Percentiles rank a stretch among this genome's conserved stretches.
phyloP scores from a whole-genome alignment of 192 early-diverging fungal species.

The Coemansia sp. region DNA sequence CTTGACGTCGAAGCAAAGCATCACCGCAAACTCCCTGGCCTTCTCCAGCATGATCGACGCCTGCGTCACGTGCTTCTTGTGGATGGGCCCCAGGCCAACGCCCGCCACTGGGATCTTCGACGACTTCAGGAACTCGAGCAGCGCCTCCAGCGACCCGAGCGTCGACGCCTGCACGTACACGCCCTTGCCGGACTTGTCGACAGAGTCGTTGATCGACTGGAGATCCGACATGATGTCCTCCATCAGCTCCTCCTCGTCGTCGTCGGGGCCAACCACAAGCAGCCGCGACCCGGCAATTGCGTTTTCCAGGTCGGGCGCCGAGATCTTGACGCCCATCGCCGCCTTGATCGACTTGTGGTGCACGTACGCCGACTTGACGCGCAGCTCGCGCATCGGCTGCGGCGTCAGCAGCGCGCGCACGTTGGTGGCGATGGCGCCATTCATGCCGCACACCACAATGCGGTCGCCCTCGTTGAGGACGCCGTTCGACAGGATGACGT shows the following conservation, averaged over 20 bases:
- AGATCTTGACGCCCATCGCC: constrained; percentile 94
- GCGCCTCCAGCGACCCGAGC: constrained; percentile 94
- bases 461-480: constrained; percentile 93
- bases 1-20: constrained; percentile 92
- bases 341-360: constrained; percentile 98
- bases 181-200: constrained; percentile 86
- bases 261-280: constrained; percentile 89
- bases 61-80: constrained; percentile 94
- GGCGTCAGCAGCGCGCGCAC: constrained; percentile 96
- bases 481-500: constrained; percentile 95
- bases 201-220: constrained; percentile 68
- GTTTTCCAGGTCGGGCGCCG: constrained; percentile 91
- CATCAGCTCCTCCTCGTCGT: constrained; percentile 94
- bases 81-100: constrained; percentile 96
- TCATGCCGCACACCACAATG: constrained; percentile 90
- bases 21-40: constrained; percentile 80
- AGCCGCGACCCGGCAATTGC: constrained; percentile 97
- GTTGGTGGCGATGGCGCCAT: constrained; percentile 93
- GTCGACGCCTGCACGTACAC: constrained; percentile 99
- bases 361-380: constrained; percentile 94
- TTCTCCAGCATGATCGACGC: constrained; percentile 92
- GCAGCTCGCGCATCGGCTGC: constrained; percentile 96
- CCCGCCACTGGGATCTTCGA: constrained; percentile 96
- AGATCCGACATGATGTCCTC: constrained; percentile 96
- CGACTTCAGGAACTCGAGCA: constrained; percentile 87